Evolutionary conservation across 495 filamentous ascomycete species (phyloP).

Genomic region (Neurospora sp.): DNA sequence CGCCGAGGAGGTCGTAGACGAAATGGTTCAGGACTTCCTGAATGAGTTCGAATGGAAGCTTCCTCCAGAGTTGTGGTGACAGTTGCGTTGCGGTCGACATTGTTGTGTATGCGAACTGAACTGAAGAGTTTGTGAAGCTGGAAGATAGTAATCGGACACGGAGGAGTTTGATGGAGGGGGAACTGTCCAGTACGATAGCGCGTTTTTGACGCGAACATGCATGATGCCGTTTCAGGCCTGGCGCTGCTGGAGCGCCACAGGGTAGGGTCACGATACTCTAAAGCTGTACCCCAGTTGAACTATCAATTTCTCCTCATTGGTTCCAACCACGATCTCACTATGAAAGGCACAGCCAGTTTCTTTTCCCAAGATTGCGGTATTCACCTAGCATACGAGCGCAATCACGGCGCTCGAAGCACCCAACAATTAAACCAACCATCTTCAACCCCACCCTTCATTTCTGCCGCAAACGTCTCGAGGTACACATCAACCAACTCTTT

Average conservation of each 20-base stretch:
- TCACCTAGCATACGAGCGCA: too few species aligned
- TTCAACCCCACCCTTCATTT: too few species aligned
- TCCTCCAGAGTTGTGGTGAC: neutral
- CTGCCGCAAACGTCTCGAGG: neutral
- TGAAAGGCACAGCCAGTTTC: too few species aligned
- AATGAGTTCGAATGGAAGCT: neutral
- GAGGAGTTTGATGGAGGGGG: too few species aligned
- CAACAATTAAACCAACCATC: neutral
- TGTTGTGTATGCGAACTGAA: neutral
- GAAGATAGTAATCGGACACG: neutral
- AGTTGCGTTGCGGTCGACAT: neutral
- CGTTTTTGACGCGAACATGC: neutral
- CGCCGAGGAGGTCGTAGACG: neutral
- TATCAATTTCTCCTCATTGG: too few species aligned
- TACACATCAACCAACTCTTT: neutral
- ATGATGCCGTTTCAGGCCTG: neutral
- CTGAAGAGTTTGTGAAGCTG: neutral
- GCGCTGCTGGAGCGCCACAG: too few species aligned
- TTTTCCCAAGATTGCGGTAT: too few species aligned
- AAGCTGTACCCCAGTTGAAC: too few species aligned
- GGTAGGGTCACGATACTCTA: too few species aligned
- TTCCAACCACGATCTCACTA: too few species aligned
- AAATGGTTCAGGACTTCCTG: neutral
- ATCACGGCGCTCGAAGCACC: neutral
- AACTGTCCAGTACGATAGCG: too few species aligned